Evolutionary conservation across 2,329 filamentous ascomycete genomes (phyloP).

Genomic region (Raffaelea deltoideospora): DNA sequence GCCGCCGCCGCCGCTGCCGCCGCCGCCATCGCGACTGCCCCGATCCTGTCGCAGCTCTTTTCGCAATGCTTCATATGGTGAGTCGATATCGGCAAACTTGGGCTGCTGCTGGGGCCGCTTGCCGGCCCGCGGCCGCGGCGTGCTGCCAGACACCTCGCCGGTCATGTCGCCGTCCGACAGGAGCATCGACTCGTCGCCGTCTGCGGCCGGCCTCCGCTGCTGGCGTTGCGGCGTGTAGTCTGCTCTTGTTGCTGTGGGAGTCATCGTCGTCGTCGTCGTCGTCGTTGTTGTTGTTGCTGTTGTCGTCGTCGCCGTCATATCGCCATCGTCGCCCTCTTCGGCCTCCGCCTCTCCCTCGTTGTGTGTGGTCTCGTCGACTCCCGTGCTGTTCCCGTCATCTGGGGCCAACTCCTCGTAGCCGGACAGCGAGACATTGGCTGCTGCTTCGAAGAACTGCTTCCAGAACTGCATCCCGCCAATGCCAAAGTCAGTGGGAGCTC

Average conservation of each 20-base stretch:
- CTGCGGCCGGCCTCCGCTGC: slow-evolving; percentile 6
- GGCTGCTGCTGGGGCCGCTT: slow-evolving; percentile 32
- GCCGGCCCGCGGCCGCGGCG: slow-evolving; percentile 42
- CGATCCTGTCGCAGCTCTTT: slow-evolving; percentile 38
- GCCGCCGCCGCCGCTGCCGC: slow-evolving; percentile 2
- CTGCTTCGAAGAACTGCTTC: slow-evolving; percentile 99
- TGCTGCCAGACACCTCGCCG: slow-evolving; percentile 49
- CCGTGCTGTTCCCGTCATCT: slow-evolving; percentile 43
- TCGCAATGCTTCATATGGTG: slow-evolving; percentile 61
- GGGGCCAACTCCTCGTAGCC: slow-evolving; percentile 70
- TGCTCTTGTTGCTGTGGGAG: no score
- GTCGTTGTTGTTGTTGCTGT: neutral
- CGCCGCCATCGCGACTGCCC: neutral
- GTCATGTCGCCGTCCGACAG: slow-evolving; percentile 48
- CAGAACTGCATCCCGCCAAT: slow-evolving; percentile 54
- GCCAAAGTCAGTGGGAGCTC: neutral
- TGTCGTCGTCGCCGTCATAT: slow-evolving; percentile 23
- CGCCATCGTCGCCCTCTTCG: slow-evolving; percentile 34
- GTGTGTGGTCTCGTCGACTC: slow-evolving; percentile 34
- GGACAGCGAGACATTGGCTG: slow-evolving; percentile 89
- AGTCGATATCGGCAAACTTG: slow-evolving; percentile 51
- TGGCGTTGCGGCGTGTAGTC: slow-evolving; percentile 18
- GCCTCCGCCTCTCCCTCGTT: no score
- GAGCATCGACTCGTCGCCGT: slow-evolving; percentile 51
- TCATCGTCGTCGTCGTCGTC: slow-evolving; percentile 29